Evolutionary conservation across 805 yeast genomes (phyloP), one percentile per base, ranked within the genome.

Genomic region (Saccharomycopsis capsularis): DNA sequence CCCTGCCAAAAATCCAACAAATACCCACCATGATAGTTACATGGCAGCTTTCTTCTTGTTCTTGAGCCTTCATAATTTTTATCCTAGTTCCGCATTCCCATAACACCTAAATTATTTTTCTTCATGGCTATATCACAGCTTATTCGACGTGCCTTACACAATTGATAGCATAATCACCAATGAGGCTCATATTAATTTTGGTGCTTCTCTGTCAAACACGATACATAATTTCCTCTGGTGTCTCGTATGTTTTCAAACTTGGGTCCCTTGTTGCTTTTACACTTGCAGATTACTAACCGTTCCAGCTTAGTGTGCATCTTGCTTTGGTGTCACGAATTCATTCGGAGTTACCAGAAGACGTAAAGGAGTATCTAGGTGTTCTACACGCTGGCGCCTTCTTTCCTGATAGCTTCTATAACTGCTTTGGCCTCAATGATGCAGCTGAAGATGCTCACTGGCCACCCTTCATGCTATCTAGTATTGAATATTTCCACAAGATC

Each of bases 371-470:
- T 25, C 40, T 57, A 2, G 59, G 68, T 2, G 68, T 61, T 42
- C 55, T 72, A n/a, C 62, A 75, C 15, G 73, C 83, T 0, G 89
- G 88, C 0, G 71, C 84, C 0, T 82, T 82, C 58, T 78, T 76
- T 57, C 89, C 89, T 0, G 89, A 82, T 59, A 77, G 83, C 0
- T 76, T 81, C 57, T 82, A 82, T 60, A 68, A 74, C 32, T 82
- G 88, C 60, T 62, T 74, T 44, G 78, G 75, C 3, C 57, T 63
- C 23, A 67, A 75, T 2, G 69, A 71, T 9, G 71, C 72, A 2
- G 82, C 85, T 3, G 89, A 82, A 60, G 73, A 66, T 25, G 68
- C 81, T 0, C 88, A 82, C 58, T 82, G 89, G 88, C 86, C 87
- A 0, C 81, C 81, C 1, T 81, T 81, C 57, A 55, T 81, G 13